These are phyloP conservation scores for Fusarium pininemorale DNA, from an alignment of 2,329 filamentous ascomycete genomes.

Conservation along the genomic window DNA sequence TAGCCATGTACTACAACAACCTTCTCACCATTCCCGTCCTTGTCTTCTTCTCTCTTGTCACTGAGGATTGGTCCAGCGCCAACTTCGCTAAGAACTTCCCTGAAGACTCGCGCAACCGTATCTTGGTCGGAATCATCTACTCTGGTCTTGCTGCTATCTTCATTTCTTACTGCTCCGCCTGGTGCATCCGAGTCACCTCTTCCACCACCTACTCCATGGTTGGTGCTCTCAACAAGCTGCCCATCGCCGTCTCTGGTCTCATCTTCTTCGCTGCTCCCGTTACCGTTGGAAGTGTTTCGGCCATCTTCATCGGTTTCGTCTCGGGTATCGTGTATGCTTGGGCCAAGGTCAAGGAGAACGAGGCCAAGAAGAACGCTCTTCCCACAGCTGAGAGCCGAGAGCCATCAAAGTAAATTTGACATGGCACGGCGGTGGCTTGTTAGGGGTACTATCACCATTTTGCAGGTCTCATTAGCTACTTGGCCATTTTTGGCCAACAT, in stretches of 20 bases:
- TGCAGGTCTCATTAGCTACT: neutral
- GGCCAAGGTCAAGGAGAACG: conserved; percentile 64
- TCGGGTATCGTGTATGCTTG: conserved; percentile 93
- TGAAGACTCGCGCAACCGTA: conserved; percentile 75
- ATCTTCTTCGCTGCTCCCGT: conserved; percentile 96
- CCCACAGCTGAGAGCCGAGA: conserved; percentile 64
- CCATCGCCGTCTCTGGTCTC: conserved; percentile 89
- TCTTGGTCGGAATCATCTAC: conserved; percentile 90
- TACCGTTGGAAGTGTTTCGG: conserved; percentile 91
- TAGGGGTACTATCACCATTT: neutral
- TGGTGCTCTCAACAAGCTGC: conserved; percentile 96
- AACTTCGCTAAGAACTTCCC: conserved; percentile 94
- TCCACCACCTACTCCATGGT: conserved; percentile 99
- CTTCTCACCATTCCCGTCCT: conserved; percentile 94
- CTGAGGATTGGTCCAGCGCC: conserved; percentile 89
- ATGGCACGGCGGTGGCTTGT: neutral
- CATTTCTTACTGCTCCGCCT: conserved; percentile 98
- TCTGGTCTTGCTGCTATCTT: conserved; percentile 93
- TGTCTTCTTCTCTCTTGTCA: conserved; percentile 78
- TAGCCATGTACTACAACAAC: conserved; percentile 99
- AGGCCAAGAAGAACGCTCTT: conserved; percentile 62
- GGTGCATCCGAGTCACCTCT: conserved; percentile 97
- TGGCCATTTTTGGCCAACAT: neutral
- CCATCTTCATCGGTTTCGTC: conserved; percentile 90
- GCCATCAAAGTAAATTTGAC: conserved; percentile 22